Evolutionary conservation across 768 basidiomycete species (phyloP), one percentile per base, ranked within the genome.

Genomic region (Pholiota conissans): DNA sequence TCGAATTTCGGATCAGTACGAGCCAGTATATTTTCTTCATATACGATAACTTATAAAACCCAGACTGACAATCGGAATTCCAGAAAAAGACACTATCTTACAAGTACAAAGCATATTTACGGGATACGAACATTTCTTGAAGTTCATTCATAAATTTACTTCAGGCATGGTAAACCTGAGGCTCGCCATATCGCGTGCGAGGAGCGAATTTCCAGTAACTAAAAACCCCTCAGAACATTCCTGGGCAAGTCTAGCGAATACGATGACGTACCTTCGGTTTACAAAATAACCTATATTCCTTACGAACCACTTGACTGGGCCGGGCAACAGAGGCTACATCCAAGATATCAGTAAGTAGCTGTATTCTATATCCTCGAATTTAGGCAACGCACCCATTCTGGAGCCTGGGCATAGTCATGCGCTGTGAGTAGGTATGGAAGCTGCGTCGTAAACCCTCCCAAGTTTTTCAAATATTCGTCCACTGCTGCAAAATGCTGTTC

Each of bases 151-250:
- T 14, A n/a, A n/a, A n/a, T n/a, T n/a, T n/a, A n/a, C n/a, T n/a
- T 16, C 37, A 39, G 20, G n/a, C 20, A n/a, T n/a, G 14, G n/a
- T 42, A 24, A 4, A 45, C 6, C 20, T 46, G 37, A 9, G 52
- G 40, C 6, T 54, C 37, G 2, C 52, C 39, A 20, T 29, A 11
- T 5, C 16, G 28, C n/a, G 37, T 39, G 20, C 29, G 46, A 3
- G 52, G 42, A 7, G 42, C 39, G 27, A 54, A 54, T 22, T 54
- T 54, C 52, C 52, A 54, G 14, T 46, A 46, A 42, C 52, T 54
- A 24, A 10, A 34, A 6, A 32, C 13, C 13, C n/a, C 3, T 22
- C 14, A 39, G 52, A 10, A 42, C 2, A 42, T 40, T n/a, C 22
- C 30, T 14, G 3, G 22, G 7, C 18, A n/a, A 20, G n/a, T 1